Percentiles rank a stretch among this genome's conserved stretches.
Evolutionary conservation across 306 rosid species (phyloP).

Genomic region (Medicago ruthenica): DNA sequence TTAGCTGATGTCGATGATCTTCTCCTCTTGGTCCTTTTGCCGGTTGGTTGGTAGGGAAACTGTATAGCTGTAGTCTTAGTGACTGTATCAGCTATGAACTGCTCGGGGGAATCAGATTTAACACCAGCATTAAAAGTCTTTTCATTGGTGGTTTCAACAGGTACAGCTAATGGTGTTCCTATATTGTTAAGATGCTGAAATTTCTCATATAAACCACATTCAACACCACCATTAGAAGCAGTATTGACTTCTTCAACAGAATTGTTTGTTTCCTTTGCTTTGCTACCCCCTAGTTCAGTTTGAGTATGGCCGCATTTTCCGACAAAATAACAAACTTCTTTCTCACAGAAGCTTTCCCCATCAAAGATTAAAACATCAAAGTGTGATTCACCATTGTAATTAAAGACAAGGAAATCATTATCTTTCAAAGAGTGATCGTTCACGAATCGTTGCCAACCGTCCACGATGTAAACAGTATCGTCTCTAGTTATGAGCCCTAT

Average conservation of each 20-base stretch:
- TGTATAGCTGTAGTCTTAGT: not conserved
- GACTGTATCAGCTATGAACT: not conserved
- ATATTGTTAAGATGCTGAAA: slow-evolving; percentile 9
- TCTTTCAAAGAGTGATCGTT: slow-evolving; percentile 61
- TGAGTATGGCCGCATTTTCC: slow-evolving; percentile 47
- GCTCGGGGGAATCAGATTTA: slow-evolving; percentile 28
- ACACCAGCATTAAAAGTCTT: slow-evolving; percentile 18
- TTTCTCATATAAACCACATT: slow-evolving; percentile 42
- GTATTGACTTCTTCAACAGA: slow-evolving; percentile 44
- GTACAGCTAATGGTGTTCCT: slow-evolving; percentile 35
- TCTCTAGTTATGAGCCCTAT: slow-evolving; percentile 54
- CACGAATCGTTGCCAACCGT: slow-evolving; percentile 70
- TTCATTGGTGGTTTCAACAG: slow-evolving; percentile 35
- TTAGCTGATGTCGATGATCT: not conserved
- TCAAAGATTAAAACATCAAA: slow-evolving; percentile 71
- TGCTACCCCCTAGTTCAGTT: slow-evolving; percentile 35
- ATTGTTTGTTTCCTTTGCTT: slow-evolving; percentile 39
- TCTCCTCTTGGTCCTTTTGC: not conserved
- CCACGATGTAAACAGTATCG: slow-evolving; percentile 48
- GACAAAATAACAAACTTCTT: slow-evolving; percentile 63
- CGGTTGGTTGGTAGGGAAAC: not conserved
- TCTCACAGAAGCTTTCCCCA: slow-evolving; percentile 66
- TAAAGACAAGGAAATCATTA: slow-evolving; percentile 73
- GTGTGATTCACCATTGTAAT: slow-evolving; percentile 61
- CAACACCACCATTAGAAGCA: slow-evolving; percentile 45